Evolutionary conservation across 768 basidiomycete genomes (phyloP).

Genomic region (Wakefieldia striispora): DNA sequence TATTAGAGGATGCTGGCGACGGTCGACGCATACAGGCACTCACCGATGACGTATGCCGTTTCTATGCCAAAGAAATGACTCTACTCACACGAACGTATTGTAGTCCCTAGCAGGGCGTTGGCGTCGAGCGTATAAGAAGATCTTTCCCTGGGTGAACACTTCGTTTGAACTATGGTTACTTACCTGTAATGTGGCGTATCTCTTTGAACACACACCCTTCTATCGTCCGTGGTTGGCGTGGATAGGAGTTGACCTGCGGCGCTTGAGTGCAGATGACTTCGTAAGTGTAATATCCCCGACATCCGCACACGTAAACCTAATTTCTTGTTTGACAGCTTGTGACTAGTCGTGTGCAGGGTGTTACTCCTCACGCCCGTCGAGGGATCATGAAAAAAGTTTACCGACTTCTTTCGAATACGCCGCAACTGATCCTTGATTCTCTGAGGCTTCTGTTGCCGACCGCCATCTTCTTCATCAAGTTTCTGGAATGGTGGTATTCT

Average conservation of each 20-base stretch:
- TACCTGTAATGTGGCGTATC: constrained; percentile 80
- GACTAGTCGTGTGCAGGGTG: constrained; percentile 14
- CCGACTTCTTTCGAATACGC: constrained; percentile 49
- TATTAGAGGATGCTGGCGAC: constrained; percentile 53
- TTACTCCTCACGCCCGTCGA: constrained; percentile 24
- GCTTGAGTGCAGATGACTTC: constrained; percentile 76
- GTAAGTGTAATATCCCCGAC: constrained; percentile 41
- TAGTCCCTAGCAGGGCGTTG: constrained; percentile 55
- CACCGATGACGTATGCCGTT: constrained; percentile 49
- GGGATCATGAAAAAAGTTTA: constrained; percentile 45
- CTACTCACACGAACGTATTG: constrained; percentile 8
- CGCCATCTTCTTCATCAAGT: constrained; percentile 93
- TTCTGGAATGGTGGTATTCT: constrained; percentile 99
- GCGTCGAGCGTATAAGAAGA: constrained; percentile 60
- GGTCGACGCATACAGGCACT: constrained; percentile 43
- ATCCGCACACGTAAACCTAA: constrained; percentile 1
- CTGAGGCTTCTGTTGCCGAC: constrained; percentile 78
- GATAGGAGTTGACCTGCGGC: constrained; percentile 80
- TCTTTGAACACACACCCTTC: constrained; percentile 82
- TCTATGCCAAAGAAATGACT: not conserved
- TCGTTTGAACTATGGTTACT: constrained; percentile 81
- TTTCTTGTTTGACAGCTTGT: constrained; percentile 13
- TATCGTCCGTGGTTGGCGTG: constrained; percentile 91
- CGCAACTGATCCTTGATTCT: constrained; percentile 70
- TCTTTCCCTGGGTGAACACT: constrained; percentile 83